Evolutionary conservation across 1,284 basidiomycete genomes (phyloP).

Genomic region (Ustilago cynodontis): DNA sequence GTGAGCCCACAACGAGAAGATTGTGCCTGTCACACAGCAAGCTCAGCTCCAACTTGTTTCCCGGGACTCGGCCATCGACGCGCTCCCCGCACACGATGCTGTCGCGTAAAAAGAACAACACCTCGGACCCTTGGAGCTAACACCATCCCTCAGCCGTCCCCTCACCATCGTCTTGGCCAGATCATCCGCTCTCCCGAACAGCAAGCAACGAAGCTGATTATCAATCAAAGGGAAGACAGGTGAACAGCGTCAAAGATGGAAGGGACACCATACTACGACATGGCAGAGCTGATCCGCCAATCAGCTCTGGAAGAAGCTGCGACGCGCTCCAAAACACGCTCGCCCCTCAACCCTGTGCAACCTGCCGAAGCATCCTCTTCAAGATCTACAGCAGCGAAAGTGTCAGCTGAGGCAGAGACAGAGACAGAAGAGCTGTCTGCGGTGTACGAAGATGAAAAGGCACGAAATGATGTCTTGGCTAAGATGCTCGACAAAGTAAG

Average conservation of each 20-base stretch:
- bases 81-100: constrained; percentile 20
- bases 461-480: constrained; percentile 37
- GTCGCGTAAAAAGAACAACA: constrained; percentile 35
- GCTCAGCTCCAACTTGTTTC: constrained; percentile 2
- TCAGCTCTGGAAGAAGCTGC: constrained; percentile 40
- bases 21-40: not conserved
- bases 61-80: constrained; percentile 34
- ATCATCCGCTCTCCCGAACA: not conserved
- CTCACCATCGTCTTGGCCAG: not conserved
- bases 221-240: too few relatives aligned
- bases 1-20: constrained; percentile 3
- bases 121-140: not conserved
- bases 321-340: constrained; percentile 36
- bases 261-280: constrained; percentile 21
- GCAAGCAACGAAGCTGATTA: not conserved
- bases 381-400: not conserved
- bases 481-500: constrained; percentile 27
- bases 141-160: not conserved
- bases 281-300: constrained; percentile 42
- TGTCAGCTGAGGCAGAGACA: constrained; percentile 16
- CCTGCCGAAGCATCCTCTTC: constrained; percentile 11
- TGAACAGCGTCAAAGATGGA: constrained; percentile 17
- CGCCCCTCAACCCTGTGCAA: constrained; percentile 16
- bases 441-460: constrained; percentile 44
- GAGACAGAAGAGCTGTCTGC: constrained; percentile 35